phyloP scores from a whole-genome alignment of 2,329 filamentous ascomycete species.

The Epichloe baconii region DNA sequence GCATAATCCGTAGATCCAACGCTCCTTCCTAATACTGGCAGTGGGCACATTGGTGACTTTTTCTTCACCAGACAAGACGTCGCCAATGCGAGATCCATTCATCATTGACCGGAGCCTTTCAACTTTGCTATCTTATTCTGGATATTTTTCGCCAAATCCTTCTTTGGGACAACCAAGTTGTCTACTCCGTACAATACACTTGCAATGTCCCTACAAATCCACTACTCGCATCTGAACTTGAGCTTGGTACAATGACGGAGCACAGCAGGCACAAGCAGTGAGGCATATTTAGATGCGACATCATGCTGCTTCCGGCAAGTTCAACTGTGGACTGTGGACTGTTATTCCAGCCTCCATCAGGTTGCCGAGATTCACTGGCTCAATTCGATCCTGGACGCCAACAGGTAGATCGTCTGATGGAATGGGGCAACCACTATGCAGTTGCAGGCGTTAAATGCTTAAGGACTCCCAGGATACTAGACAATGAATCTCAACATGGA shows the following conservation, averaged over 20 bases:
- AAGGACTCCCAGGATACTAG: background rate
- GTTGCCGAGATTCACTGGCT: background rate
- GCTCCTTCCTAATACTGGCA: background rate
- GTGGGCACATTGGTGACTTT: background rate
- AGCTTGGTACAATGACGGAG: background rate
- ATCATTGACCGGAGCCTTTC: background rate
- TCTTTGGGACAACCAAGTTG: background rate
- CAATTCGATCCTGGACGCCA: background rate
- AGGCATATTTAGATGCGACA: slow-evolving; percentile 1
- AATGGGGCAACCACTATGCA: background rate
- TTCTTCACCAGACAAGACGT: background rate
- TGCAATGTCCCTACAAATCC: no score
- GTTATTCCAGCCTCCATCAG: background rate
- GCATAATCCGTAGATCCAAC: background rate
- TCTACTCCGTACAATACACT: background rate
- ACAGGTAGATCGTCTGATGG: background rate
- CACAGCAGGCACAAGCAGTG: slow-evolving; percentile 1
- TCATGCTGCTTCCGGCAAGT: background rate
- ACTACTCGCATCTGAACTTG: no score
- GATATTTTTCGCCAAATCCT: background rate
- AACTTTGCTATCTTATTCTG: background rate
- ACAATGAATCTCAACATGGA: background rate
- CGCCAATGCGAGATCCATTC: background rate
- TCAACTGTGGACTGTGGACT: background rate
- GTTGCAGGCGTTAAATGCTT: background rate